Percentiles rank a stretch among this genome's conserved stretches.
Conservation (phyloP, 176 grass and related monocot genomes). For the Saccharum spontaneum region DNA sequence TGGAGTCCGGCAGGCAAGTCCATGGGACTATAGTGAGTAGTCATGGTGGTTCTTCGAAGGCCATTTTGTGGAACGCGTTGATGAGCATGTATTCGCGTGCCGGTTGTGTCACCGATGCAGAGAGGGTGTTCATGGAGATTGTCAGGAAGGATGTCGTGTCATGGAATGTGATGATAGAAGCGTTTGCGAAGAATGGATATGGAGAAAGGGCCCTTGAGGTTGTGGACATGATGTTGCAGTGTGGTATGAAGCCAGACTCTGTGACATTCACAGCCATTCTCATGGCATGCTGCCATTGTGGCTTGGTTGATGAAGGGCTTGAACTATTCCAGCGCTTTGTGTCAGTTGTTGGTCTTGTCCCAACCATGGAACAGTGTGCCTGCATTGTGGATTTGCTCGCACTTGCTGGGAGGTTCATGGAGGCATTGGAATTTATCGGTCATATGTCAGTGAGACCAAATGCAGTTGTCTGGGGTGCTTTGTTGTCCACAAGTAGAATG, state of each 20-base stretch:
- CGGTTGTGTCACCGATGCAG: constrained; percentile 48
- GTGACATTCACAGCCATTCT: constrained; percentile 58
- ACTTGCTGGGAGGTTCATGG: constrained; percentile 62
- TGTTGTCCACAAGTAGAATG: constrained; percentile 53
- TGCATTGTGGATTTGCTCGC: constrained; percentile 74
- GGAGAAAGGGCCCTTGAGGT: constrained; percentile 49
- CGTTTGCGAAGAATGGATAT: constrained; percentile 54
- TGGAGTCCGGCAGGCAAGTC: constrained; percentile 58
- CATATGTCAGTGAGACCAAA: constrained; percentile 47
- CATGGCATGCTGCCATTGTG: constrained; percentile 66
- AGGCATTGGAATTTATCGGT: constrained; percentile 40
- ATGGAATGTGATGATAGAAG: constrained; percentile 70
- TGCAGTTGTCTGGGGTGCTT: constrained; percentile 58
- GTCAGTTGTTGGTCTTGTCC: constrained; percentile 7
- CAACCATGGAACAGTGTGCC: constrained; percentile 58
- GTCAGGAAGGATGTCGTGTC: constrained; percentile 49
- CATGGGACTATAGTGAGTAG: constrained; percentile 45
- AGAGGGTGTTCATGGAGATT: constrained; percentile 54
- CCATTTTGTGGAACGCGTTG: constrained; percentile 53
- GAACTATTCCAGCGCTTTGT: constrained; percentile 47
- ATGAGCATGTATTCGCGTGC: constrained; percentile 60
- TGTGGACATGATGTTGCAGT: constrained; percentile 41
- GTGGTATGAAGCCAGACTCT: constrained; percentile 37
- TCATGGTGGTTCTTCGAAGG: not conserved
- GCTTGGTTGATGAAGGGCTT: constrained; percentile 57